Evolutionary conservation across 306 rosid species (phyloP).

Genomic region (Arachis stenosperma): DNA sequence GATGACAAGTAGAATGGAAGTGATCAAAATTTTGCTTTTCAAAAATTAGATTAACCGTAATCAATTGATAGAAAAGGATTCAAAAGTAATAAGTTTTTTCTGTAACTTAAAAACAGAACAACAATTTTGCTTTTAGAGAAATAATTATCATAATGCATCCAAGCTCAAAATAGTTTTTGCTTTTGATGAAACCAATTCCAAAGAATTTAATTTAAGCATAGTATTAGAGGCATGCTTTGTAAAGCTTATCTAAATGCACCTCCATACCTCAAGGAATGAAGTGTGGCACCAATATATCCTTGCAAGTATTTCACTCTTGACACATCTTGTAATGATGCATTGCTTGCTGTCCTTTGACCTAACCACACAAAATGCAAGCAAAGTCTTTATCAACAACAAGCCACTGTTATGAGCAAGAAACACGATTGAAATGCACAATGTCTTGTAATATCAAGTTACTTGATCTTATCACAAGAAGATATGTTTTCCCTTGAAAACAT

Average conservation of each 20-base stretch:
- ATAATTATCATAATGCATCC: no score
- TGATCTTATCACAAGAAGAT: not conserved
- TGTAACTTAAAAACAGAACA: no score
- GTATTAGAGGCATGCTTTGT: not conserved
- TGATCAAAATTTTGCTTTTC: no score
- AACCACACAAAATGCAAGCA: not conserved
- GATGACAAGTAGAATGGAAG: no score
- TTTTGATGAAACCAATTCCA: not conserved
- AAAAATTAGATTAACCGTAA: no score
- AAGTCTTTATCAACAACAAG: not conserved
- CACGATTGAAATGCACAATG: no score
- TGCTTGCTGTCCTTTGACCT: constrained; percentile 43
- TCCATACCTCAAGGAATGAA: constrained; percentile 42
- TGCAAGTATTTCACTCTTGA: constrained; percentile 41
- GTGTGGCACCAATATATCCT: constrained; percentile 34
- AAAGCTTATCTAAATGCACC: not conserved
- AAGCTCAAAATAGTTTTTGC: not conserved
- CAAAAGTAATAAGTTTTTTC: no score
- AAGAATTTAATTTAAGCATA: no score
- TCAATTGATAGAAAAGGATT: no score
- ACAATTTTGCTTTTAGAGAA: no score
- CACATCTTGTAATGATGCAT: constrained; percentile 40
- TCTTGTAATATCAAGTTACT: not conserved
- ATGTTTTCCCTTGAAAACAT: not conserved
- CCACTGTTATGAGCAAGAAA: not conserved